Conservation (phyloP, 1,139 yeast species). For the Pneumocystis murina region DNA sequence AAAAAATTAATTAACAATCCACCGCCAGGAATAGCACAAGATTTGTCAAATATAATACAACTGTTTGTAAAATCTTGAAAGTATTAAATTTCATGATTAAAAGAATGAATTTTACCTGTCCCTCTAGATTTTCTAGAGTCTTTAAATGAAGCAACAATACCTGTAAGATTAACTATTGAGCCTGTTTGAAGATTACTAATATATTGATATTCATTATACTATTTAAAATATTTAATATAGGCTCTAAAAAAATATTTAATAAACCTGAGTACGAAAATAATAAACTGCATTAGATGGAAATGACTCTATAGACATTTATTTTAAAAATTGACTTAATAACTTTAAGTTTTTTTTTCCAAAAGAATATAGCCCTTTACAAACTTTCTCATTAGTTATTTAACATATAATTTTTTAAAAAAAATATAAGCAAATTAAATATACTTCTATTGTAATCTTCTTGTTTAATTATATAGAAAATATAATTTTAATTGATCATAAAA, state of each 20-base stretch:
- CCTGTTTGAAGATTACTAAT: not conserved
- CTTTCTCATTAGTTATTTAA: not conserved
- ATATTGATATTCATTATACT: not conserved
- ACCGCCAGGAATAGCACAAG: not conserved
- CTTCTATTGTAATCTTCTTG: no score
- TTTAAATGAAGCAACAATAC: not conserved
- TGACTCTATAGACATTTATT: not conserved
- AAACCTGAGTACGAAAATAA: not conserved
- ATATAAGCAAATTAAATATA: no score
- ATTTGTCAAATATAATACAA: constrained; percentile 6
- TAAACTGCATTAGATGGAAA: not conserved
- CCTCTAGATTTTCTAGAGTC: not conserved
- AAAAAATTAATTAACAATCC: constrained; percentile 7
- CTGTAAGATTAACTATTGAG: not conserved
- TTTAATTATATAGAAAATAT: no score
- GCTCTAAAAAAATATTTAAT: not conserved
- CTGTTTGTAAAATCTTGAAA: not conserved
- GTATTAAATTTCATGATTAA: not conserved
- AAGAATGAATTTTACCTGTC: not conserved
- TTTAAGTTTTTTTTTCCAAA: not conserved
- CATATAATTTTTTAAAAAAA: no score
- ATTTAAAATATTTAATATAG: not conserved
- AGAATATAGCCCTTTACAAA: not conserved
- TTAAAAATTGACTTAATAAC: not conserved
- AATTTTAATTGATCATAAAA: no score